Evolutionary conservation across 768 basidiomycete genomes (phyloP), one percentile per base, ranked within the genome.

Genomic region (Leccinum arenicola): DNA sequence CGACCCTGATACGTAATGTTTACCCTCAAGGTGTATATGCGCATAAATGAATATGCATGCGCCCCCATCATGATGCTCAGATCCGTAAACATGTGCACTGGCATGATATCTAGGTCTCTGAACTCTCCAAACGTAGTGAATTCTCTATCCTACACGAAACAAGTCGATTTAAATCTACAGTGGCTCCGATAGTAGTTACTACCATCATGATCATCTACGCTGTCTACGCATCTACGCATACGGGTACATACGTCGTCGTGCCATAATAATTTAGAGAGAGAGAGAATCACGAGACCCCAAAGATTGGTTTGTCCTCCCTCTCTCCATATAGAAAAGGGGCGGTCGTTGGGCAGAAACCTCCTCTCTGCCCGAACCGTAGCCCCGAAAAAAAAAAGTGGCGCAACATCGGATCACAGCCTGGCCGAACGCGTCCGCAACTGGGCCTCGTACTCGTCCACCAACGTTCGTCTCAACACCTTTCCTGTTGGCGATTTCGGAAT

Each of bases 401-500:
- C 14, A 12, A 6, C 17, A 29, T 29, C 29, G 29, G 19, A 29
- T 69, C 62, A 76, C 15, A 75, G 48, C 57, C 67, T 69, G 12
- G 73, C 68, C 10, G 55, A 58, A 10, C 64, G 58, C 23, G 58
- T 58, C 33, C 64, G 66, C 27, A 49, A 43, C 6, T 54, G 58
- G 0, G 63, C 65, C 67, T 88, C 85, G 63, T 86, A 82, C 43
- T 72, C 74, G 12, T 88, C 87, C 57, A 85, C 82, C 56, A 92
- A 70, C 3, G 80, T 75, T 19, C 88, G 75, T 7, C 88, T 79
- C 49, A 91, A 69, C 1, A 83, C 81, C 74, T 92, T 91, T 1
- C 90, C 90, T 7, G 87, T 89, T 0, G 86, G 85, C 0, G 80
- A 82, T 64, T 89, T 91, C 1, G 89, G 90, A 49, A 91, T 85